phyloP scores from a whole-genome alignment of 352 stramenopile genomes.

The Phytophthora macrochlamydospora region DNA sequence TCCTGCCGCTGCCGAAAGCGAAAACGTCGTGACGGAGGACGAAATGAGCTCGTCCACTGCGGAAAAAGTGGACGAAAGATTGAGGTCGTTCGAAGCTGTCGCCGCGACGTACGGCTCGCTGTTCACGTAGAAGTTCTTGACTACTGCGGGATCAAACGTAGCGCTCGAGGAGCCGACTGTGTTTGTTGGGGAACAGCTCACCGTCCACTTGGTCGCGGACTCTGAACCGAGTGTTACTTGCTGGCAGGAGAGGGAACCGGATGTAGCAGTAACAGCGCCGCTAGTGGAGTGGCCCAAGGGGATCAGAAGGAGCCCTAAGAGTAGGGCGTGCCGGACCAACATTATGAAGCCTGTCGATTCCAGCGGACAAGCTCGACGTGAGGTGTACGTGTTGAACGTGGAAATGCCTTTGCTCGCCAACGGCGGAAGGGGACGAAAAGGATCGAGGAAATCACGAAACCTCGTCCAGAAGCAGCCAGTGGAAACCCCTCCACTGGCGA shows the following conservation, averaged over 20 bases:
- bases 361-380: not conserved
- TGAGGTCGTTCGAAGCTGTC: slow-evolving; percentile 21
- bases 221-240: slow-evolving; percentile 30
- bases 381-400: slow-evolving; percentile 30
- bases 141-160: slow-evolving; percentile 40
- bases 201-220: slow-evolving; percentile 35
- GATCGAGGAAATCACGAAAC: slow-evolving; percentile 23
- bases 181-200: slow-evolving; percentile 26
- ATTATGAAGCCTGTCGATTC: slow-evolving; percentile 20
- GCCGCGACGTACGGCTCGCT: slow-evolving; percentile 18
- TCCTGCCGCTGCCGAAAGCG: slow-evolving; percentile 35
- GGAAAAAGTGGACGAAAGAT: slow-evolving; percentile 47
- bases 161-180: slow-evolving; percentile 10
- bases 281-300: not conserved
- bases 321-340: slow-evolving; percentile 8
- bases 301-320: slow-evolving; percentile 10
- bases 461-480: not conserved
- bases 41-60: slow-evolving; percentile 44
- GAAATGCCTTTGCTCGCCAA: slow-evolving; percentile 13
- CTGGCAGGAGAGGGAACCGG: slow-evolving; percentile 26
- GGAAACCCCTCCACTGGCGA: slow-evolving; percentile 13
- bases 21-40: slow-evolving; percentile 43
- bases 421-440: slow-evolving; percentile 19
- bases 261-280: slow-evolving; percentile 9
- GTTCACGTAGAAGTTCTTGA: slow-evolving; percentile 38